These are phyloP conservation scores for Fusarium siculi DNA, from an alignment of 2,329 filamentous ascomycete species.

Conservation along the genomic window DNA sequence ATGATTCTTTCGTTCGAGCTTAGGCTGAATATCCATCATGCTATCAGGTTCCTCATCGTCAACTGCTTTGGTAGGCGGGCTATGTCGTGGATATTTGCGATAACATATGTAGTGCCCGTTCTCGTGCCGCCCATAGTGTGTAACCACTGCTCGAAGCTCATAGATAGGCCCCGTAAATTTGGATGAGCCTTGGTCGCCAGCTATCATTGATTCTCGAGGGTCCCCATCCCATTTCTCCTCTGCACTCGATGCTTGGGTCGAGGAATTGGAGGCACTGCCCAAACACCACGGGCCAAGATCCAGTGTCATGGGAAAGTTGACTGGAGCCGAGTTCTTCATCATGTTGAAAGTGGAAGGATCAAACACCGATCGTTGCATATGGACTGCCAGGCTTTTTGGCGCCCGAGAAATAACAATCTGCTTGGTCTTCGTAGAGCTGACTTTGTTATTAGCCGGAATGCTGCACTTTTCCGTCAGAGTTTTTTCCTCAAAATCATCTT, in stretches of 20 bases:
- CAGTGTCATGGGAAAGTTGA: conserved; percentile 78
- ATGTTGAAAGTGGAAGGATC: conserved; percentile 83
- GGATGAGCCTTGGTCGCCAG: conserved; percentile 61
- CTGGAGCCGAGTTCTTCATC: conserved; percentile 83
- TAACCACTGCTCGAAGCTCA: conserved; percentile 83
- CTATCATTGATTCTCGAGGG: conserved; percentile 78
- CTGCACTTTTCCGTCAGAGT: conserved; percentile 72
- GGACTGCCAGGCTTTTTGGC: conserved; percentile 82
- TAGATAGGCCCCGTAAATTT: conserved; percentile 72
- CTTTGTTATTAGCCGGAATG: conserved; percentile 73
- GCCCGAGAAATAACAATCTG: conserved; percentile 87
- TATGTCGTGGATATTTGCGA: conserved; percentile 69
- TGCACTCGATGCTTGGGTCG: not conserved
- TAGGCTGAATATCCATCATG: not conserved
- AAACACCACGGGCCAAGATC: conserved; percentile 89
- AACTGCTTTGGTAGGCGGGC: conserved; percentile 4
- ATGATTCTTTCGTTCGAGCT: conserved; percentile 7
- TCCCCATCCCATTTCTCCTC: conserved; percentile 77
- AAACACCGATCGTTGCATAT: conserved; percentile 92
- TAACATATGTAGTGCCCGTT: conserved; percentile 97
- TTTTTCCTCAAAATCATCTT: conserved; percentile 81
- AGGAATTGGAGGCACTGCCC: conserved; percentile 59
- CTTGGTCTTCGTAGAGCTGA: conserved; percentile 85
- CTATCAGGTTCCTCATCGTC: conserved; percentile 33
- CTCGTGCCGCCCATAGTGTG: conserved; percentile 90